A percentile compares a stretch with the other conserved stretches of the same genome.
Conservation (phyloP, 2,329 filamentous ascomycete genomes). For the Ophiocordyceps polyrhachis-furcata region DNA sequence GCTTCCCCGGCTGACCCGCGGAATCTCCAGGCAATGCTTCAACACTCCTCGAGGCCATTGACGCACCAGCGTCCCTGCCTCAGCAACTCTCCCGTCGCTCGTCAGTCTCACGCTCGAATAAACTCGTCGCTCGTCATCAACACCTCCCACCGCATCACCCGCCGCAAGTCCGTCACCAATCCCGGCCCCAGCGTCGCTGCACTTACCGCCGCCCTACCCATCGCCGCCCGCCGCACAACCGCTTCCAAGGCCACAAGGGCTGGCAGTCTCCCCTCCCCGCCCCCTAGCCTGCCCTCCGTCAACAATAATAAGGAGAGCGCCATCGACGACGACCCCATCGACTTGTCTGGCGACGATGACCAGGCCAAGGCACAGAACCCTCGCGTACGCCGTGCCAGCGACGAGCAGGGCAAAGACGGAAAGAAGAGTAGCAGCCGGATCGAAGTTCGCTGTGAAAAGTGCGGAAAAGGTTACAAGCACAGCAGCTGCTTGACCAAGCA, state of each 20-base stretch:
- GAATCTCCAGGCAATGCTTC: constrained; percentile 37
- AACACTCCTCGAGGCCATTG: constrained; percentile 44
- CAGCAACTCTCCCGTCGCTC: constrained; percentile 36
- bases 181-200: constrained; percentile 55
- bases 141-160: constrained; percentile 67
- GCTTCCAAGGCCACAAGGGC: constrained; percentile 43
- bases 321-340: constrained; percentile 48
- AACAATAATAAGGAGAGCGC: constrained; percentile 42
- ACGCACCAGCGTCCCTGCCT: constrained; percentile 42
- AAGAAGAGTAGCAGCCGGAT: constrained; percentile 58
- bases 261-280: constrained; percentile 41
- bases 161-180: constrained; percentile 82
- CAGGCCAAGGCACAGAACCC: constrained; percentile 27
- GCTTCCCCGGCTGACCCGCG: constrained; percentile 7
- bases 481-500: constrained; percentile 99
- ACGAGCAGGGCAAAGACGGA: constrained; percentile 75
- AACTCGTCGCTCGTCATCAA: constrained; percentile 73
- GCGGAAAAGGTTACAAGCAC: constrained; percentile 99
- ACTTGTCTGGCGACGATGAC: constrained; percentile 36
- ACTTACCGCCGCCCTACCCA: constrained; percentile 53
- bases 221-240: constrained; percentile 48
- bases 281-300: constrained; percentile 46
- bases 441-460: constrained; percentile 91
- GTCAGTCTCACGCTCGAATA: constrained; percentile 50
- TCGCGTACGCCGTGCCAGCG: constrained; percentile 50